Base-by-base conservation (phyloP, 2,329 filamentous ascomycete genomes). In the Alternaria consortialis region DNA sequence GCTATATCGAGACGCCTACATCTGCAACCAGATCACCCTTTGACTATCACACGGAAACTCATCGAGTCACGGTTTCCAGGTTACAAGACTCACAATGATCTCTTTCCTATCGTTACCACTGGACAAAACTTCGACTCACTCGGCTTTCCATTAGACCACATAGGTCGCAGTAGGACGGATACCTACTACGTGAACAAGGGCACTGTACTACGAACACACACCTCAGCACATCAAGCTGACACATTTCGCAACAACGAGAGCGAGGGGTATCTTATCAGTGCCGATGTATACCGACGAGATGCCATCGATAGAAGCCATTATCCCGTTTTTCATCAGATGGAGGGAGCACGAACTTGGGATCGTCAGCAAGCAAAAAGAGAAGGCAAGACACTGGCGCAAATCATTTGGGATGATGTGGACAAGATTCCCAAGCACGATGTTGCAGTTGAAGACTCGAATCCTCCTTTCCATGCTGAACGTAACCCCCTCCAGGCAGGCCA, bases 291-390 rank as follows among this genome's bases (percentile, higher is more conserved):
- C 79, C 88, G 95, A 43, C 87, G 95, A 66, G 95, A 99, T 86
- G 94, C 94, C 58, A 91, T 99, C 73, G 95, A 99, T 80, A 88
- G 92, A 58, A 95, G 90, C 70, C 95, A 99, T 80, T 98, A 98
- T 80, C 95, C 95, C 0, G 88, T 97, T 60, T 99, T 99, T 80
- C 95, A 99, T 80, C 95, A 99, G 81, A 98, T 98, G 94, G 95
- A 99, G 79, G 94, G 93, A 12, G 94, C 94, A 8, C 86, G 91
- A 69, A 90, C 93, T 55, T 99, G 95, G 94, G 91, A 95, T 74
- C 87, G 92, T 9, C 83, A 76, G 29, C 85, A 82, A 76, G 86
- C 86, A 44, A 84, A 82, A 56, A 82, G 71, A 13, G 65, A 71
- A 39, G 73, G 76, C 20, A 74, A 70, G 48, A 64, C 79, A 61